phyloP scores from a whole-genome alignment of 257 asterid species.

The Solanum microdontum region DNA sequence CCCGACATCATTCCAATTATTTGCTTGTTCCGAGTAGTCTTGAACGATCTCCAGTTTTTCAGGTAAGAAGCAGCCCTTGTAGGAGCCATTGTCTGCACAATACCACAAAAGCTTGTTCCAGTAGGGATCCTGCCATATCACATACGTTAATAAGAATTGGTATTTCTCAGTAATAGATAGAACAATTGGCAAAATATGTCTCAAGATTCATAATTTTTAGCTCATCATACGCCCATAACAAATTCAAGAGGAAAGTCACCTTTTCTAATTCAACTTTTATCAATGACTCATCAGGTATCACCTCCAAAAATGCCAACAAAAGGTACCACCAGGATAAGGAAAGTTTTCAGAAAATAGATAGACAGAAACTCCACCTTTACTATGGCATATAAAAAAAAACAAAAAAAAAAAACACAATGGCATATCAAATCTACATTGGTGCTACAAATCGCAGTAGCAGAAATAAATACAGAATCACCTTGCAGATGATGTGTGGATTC shows the following conservation, averaged over 20 bases:
- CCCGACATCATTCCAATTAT: not conserved
- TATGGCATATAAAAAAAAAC: not conserved
- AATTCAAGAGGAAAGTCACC: not conserved
- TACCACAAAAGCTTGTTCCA: slow-evolving; percentile 91
- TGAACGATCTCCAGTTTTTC: slow-evolving; percentile 20
- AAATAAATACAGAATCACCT: slow-evolving; percentile 36
- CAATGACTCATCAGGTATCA: not conserved
- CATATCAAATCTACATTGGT: not conserved
- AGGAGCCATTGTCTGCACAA: slow-evolving; percentile 63
- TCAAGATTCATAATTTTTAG: not conserved
- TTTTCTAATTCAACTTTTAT: not conserved
- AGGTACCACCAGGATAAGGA: not conserved
- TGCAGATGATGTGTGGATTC: slow-evolving; percentile 93
- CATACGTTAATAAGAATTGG: slow-evolving; percentile 7
- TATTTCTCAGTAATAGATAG: not conserved
- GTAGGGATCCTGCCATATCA: slow-evolving; percentile 47
- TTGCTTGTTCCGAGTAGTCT: slow-evolving; percentile 6
- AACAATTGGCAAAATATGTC: not conserved
- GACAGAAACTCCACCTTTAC: not conserved
- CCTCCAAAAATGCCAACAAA: not conserved
- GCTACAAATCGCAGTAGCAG: not conserved
- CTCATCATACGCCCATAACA: not conserved
- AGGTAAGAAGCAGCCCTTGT: slow-evolving; percentile 86
- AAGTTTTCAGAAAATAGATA: not conserved
- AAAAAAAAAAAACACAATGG: not conserved